Evolutionary conservation across 768 basidiomycete species (phyloP), one percentile per base, ranked within the genome.

Genomic region (Pisolithus marmoratus): DNA sequence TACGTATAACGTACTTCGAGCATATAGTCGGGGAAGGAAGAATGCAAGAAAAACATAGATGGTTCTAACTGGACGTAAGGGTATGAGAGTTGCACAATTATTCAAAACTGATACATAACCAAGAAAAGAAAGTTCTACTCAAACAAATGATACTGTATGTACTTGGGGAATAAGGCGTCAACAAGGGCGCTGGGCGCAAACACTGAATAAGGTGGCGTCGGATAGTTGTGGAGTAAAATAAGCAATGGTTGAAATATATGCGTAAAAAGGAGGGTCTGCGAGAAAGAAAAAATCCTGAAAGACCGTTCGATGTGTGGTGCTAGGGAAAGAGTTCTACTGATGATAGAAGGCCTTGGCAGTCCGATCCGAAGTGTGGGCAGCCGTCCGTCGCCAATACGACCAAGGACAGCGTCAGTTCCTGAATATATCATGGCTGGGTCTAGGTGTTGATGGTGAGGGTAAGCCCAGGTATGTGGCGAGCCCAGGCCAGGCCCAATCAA

Each of bases 301-400:
- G 27, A 45, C 17, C 12, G 43, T 45, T n/a, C 43, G n/a, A 42
- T 42, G 41, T 26, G 14, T 29, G 2, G 37, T 20, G 45, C 31
- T 17, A 46, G n/a, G 9, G n/a, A 41, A 20, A 22, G 19, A 4
- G 12, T 41, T 20, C 17, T n/a, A 27, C 51, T 66, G 71, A 56
- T 56, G 61, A 57, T 63, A 70, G 58, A 55, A 63, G 40, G 53
- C 65, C 40, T n/a, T 64, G 71, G 53, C 72, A 77, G 29, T 72
- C 68, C 44, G 77, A 73, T 27, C 73, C 74, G 56, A 78, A 77
- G 54, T 76, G 70, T 6, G 72, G 65, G 55, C 75, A 77, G 44
- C 65, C 66, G 44, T 72, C 70, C 52, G n/a, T 67, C 67, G 14
- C 53, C 58, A n/a, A 65, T 52, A 48, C 67, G 67, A 20, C 67